Conservation (phyloP, 2,329 filamentous ascomycete genomes). For the Coniochaeta sp. region DNA sequence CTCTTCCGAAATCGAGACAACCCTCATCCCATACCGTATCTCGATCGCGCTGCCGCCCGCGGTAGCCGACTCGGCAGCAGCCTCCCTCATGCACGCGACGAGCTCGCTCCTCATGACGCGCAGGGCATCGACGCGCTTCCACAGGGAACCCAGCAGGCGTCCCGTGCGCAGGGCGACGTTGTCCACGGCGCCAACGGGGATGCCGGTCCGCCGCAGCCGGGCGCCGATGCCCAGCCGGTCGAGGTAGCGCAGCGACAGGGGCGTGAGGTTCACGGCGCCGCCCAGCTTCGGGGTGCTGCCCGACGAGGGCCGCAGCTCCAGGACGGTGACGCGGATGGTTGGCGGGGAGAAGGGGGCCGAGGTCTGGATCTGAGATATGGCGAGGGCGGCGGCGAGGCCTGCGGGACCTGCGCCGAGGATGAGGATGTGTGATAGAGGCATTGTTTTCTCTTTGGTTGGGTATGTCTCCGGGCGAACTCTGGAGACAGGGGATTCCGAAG, state of each 20-base stretch:
- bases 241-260: slow-evolving; percentile 36
- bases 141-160: slow-evolving; percentile 14
- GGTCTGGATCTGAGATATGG: slow-evolving; percentile 30
- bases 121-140: slow-evolving; percentile 16
- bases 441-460: neutral
- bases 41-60: slow-evolving; percentile 3
- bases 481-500: no score
- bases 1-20: slow-evolving; percentile 10
- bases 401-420: slow-evolving; percentile 45
- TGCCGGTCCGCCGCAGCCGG: slow-evolving; percentile 9
- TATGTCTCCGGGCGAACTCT: no score
- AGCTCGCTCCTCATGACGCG: slow-evolving; percentile 19
- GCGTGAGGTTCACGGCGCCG: slow-evolving; percentile 38
- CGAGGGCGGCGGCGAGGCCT: slow-evolving; percentile 40
- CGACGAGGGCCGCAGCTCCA: slow-evolving; percentile 36
- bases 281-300: slow-evolving; percentile 27
- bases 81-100: slow-evolving; percentile 13
- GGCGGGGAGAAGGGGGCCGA: slow-evolving; percentile 12
- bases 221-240: slow-evolving; percentile 27
- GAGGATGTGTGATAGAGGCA: slow-evolving; percentile 15
- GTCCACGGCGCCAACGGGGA: slow-evolving; percentile 16
- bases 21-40: slow-evolving; percentile 11
- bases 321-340: slow-evolving; percentile 29
- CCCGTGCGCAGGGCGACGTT: slow-evolving; percentile 20
- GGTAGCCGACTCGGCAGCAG: no score